These are phyloP conservation scores for Delphinella strobiligena DNA, from an alignment of 2,329 filamentous ascomycete genomes.

Conservation along the genomic window DNA sequence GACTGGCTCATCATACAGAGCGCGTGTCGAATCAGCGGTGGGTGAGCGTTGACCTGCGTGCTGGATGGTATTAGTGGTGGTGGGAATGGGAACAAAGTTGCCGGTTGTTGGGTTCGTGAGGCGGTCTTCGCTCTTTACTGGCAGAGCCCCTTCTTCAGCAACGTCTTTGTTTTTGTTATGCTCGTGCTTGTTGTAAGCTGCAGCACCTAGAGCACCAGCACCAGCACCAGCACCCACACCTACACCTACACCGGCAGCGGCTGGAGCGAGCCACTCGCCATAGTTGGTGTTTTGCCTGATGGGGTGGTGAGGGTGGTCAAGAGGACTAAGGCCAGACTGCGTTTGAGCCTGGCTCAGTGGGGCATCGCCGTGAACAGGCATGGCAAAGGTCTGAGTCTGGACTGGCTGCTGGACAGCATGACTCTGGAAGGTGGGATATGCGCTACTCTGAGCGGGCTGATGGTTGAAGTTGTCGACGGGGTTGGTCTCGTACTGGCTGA, in stretches of 20 bases:
- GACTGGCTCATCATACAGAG: background rate
- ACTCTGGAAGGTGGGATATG: background rate
- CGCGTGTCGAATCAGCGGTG: background rate
- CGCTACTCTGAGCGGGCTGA: constrained; percentile 8
- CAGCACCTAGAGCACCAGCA: constrained; percentile 22
- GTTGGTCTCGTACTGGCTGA: constrained; percentile 7
- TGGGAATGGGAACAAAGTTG: background rate
- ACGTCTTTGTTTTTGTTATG: background rate
- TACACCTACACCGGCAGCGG: constrained; percentile 25
- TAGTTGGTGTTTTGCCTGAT: constrained; percentile 26
- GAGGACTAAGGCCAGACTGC: constrained; percentile 10
- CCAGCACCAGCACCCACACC: constrained; percentile 27
- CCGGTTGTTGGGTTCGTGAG: background rate
- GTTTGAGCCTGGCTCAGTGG: constrained; percentile 12
- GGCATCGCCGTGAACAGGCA: constrained; percentile 8
- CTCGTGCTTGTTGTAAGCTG: constrained; percentile 11
- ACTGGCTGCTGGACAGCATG: constrained; percentile 7
- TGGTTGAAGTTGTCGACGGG: constrained; percentile 7
- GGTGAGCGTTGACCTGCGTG: background rate
- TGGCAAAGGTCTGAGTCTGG: constrained; percentile 10
- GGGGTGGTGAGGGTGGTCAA: constrained; percentile 7
- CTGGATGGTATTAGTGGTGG: background rate
- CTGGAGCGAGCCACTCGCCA: constrained; percentile 43
- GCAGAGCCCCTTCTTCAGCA: background rate
- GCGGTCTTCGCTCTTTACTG: too few relatives aligned